phyloP scores from a whole-genome alignment of 331 rosid genomes.

The Spiraea crenata region DNA sequence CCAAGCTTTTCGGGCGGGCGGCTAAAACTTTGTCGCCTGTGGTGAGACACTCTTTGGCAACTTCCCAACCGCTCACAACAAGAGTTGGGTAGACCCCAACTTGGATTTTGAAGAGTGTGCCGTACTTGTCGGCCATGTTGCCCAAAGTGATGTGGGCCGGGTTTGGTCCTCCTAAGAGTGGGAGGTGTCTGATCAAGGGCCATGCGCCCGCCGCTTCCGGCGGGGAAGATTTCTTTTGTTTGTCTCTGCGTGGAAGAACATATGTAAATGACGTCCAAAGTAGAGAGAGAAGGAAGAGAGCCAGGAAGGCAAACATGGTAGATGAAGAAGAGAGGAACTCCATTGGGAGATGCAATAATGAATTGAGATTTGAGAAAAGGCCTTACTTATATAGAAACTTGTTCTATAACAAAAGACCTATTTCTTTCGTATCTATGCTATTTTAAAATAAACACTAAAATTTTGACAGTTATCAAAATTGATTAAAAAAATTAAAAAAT shows the following conservation, averaged over 20 bases:
- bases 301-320: not conserved
- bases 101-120: conserved; percentile 36
- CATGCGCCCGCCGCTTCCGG: conserved; percentile 40
- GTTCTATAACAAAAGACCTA: too few relatives aligned
- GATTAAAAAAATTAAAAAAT: too few relatives aligned
- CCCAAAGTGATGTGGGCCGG: conserved; percentile 29
- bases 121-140: conserved; percentile 42
- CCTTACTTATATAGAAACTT: too few relatives aligned
- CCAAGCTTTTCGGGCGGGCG: conserved; percentile 31
- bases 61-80: conserved; percentile 28
- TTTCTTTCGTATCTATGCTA: too few relatives aligned
- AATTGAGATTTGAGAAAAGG: too few relatives aligned
- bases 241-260: too few relatives aligned
- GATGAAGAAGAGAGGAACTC: not conserved
- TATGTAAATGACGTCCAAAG: not conserved
- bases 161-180: conserved; percentile 12
- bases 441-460: too few relatives aligned
- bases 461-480: too few relatives aligned
- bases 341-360: too few relatives aligned
- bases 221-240: not conserved
- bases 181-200: conserved; percentile 56
- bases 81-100: conserved; percentile 31
- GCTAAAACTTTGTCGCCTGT: conserved; percentile 44
- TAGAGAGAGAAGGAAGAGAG: not conserved
- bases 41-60: conserved; percentile 42